phyloP scores from a whole-genome alignment of 768 basidiomycete species.

The Boletus vermiculosoides region DNA sequence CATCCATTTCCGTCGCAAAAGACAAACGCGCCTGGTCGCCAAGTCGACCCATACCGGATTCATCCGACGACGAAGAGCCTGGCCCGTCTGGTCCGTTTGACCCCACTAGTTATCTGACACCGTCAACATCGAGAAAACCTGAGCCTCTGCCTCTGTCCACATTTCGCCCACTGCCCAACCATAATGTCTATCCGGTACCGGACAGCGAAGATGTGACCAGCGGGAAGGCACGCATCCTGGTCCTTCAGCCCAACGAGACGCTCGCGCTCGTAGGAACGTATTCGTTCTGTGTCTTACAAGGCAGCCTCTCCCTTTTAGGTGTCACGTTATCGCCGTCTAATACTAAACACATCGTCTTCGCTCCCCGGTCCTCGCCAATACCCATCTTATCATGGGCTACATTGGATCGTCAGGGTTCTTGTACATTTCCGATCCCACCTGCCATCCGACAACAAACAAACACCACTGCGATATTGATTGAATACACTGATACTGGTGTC shows the following conservation, averaged over 20 bases:
- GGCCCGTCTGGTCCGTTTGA: constrained; percentile 14
- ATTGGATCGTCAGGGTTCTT: constrained; percentile 13
- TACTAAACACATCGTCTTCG: constrained; percentile 55
- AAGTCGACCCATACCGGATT: constrained; percentile 47
- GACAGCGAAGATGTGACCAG: background rate
- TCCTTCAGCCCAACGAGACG: constrained; percentile 48
- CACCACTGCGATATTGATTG: constrained; percentile 51
- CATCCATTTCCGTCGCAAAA: constrained; percentile 17
- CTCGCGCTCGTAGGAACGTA: constrained; percentile 71
- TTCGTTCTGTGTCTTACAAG: constrained; percentile 58
- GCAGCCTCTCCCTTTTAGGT: constrained; percentile 59
- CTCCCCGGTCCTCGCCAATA: constrained; percentile 77
- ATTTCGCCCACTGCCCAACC: constrained; percentile 44
- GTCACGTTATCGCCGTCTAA: constrained; percentile 44
- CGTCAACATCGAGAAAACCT: constrained; percentile 5
- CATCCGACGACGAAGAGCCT: constrained; percentile 46
- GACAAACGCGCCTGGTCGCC: constrained; percentile 56
- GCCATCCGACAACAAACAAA: constrained; percentile 12
- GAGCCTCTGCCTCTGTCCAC: constrained; percentile 42
- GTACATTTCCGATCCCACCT: constrained; percentile 13
- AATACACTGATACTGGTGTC: constrained; percentile 57
- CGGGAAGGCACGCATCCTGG: constrained; percentile 38
- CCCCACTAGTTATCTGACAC: background rate
- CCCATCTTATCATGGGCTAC: constrained; percentile 45
- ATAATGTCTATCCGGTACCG: constrained; percentile 34